Evolutionary conservation across 352 stramenopile genomes (phyloP).

Genomic region (Pythium vanterpoolii): DNA sequence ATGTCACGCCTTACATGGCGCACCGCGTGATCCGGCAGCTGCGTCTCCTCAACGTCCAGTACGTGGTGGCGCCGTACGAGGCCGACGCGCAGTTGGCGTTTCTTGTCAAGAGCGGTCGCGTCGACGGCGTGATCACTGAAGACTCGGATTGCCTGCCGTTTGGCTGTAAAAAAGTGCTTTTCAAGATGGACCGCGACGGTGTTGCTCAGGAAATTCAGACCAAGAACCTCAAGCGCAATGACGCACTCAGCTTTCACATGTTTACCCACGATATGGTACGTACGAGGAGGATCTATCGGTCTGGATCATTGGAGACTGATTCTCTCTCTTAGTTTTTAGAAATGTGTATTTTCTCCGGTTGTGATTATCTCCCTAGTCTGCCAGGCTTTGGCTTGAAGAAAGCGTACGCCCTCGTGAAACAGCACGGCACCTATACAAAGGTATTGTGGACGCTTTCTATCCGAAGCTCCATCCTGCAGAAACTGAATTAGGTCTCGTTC

Average conservation of each 20-base stretch:
- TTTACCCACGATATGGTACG: slow-evolving; percentile 85
- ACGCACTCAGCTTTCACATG: slow-evolving; percentile 73
- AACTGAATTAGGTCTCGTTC: no score
- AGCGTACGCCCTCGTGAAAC: slow-evolving; percentile 64
- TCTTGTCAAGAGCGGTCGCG: slow-evolving; percentile 71
- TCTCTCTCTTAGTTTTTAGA: slow-evolving; percentile 62
- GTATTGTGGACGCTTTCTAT: slow-evolving; percentile 27
- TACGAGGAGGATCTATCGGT: not conserved
- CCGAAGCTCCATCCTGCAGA: not conserved
- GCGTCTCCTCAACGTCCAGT: slow-evolving; percentile 67
- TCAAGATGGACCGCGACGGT: slow-evolving; percentile 87
- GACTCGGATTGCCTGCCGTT: slow-evolving; percentile 96
- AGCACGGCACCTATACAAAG: slow-evolving; percentile 65
- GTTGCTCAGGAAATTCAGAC: slow-evolving; percentile 57
- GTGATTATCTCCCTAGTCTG: slow-evolving; percentile 86
- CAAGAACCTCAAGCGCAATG: slow-evolving; percentile 83
- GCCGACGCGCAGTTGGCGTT: slow-evolving; percentile 97
- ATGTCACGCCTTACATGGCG: slow-evolving; percentile 79
- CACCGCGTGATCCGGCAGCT: slow-evolving; percentile 56
- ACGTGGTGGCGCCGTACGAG: slow-evolving; percentile 98
- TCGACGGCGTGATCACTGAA: slow-evolving; percentile 96
- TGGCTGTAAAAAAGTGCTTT: slow-evolving; percentile 87
- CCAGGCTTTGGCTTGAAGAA: slow-evolving; percentile 83
- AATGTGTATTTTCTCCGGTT: slow-evolving; percentile 91
- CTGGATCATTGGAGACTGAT: not conserved